Percentiles rank a stretch among this genome's conserved stretches.
Conservation (phyloP, 2,329 filamentous ascomycete genomes). For the Beauveria sp. region DNA sequence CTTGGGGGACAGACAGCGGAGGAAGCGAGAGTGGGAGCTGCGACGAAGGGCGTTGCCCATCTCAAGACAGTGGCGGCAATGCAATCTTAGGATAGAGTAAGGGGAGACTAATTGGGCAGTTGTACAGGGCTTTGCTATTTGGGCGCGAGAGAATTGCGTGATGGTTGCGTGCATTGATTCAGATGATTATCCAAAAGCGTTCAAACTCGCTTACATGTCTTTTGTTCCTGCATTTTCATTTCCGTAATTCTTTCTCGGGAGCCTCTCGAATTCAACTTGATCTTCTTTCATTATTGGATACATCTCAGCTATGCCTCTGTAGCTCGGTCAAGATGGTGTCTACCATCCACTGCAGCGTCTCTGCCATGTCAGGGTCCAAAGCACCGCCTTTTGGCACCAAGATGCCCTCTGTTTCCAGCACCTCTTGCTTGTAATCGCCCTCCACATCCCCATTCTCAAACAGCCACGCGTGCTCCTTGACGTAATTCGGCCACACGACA, state of each 20-base stretch:
- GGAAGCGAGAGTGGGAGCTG: constrained; percentile 50
- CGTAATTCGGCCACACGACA: constrained; percentile 95
- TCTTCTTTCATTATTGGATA: neutral
- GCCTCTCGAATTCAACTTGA: neutral
- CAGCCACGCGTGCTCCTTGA: constrained; percentile 70
- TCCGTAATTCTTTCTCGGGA: neutral
- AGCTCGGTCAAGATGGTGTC: constrained; percentile 47
- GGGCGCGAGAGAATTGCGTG: neutral
- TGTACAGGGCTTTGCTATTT: neutral
- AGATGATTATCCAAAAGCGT: neutral
- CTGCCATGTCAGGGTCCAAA: constrained; percentile 51
- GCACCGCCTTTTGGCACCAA: constrained; percentile 39
- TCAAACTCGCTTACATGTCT: neutral
- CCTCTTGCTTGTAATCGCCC: constrained; percentile 40
- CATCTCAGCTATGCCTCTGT: constrained; percentile 19
- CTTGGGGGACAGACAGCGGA: constrained; percentile 38
- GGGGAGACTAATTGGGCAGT: neutral
- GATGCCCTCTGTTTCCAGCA: constrained; percentile 38
- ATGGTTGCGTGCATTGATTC: neutral
- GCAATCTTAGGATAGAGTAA: neutral
- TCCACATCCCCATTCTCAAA: constrained; percentile 65
- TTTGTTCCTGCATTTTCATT: no score
- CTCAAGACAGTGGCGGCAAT: constrained; percentile 19
- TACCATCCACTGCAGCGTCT: constrained; percentile 62
- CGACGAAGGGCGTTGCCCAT: constrained; percentile 39